Conservation (phyloP, 2,329 filamentous ascomycete genomes). For the Acarospora socialis region DNA sequence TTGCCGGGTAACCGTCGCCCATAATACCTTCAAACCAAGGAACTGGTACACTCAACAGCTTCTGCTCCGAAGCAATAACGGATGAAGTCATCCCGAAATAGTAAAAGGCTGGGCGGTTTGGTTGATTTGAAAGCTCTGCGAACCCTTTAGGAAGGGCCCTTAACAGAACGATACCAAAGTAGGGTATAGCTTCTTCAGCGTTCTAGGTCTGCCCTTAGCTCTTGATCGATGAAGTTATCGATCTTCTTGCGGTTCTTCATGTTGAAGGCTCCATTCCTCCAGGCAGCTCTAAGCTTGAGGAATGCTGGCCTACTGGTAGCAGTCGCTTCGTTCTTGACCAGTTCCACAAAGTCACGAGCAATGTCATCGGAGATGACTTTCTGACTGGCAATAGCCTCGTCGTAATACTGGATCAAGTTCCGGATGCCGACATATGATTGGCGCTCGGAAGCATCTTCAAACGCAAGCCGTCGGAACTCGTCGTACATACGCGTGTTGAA, state of each 20-base stretch:
- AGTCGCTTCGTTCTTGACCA: slow-evolving; percentile 35
- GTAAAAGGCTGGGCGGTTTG: no score
- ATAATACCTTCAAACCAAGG: no score
- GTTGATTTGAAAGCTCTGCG: no score
- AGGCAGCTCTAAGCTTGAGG: slow-evolving; percentile 36
- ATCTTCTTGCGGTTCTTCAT: slow-evolving; percentile 44
- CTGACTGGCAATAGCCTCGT: slow-evolving; percentile 38
- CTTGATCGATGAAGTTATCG: slow-evolving; percentile 35
- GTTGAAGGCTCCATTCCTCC: slow-evolving; percentile 40
- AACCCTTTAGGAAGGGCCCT: no score
- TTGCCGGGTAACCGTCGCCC: no score
- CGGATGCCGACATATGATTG: slow-evolving; percentile 42
- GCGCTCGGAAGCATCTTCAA: slow-evolving; percentile 45
- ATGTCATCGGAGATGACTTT: slow-evolving; percentile 38
- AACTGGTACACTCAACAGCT: no score
- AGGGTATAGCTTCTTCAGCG: slow-evolving; percentile 12
- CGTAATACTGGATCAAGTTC: slow-evolving; percentile 52
- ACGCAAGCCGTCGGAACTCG: slow-evolving; percentile 54
- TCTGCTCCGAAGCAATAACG: no score
- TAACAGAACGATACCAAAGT: no score
- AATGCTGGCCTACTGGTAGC: slow-evolving; percentile 30
- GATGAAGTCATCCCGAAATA: no score
- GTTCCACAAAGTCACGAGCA: slow-evolving; percentile 39
- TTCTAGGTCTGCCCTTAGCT: slow-evolving; percentile 39
- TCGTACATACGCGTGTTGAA: slow-evolving; percentile 64